phyloP scores from a whole-genome alignment of 2,329 filamentous ascomycete species.

The Alternaria arborescens region DNA sequence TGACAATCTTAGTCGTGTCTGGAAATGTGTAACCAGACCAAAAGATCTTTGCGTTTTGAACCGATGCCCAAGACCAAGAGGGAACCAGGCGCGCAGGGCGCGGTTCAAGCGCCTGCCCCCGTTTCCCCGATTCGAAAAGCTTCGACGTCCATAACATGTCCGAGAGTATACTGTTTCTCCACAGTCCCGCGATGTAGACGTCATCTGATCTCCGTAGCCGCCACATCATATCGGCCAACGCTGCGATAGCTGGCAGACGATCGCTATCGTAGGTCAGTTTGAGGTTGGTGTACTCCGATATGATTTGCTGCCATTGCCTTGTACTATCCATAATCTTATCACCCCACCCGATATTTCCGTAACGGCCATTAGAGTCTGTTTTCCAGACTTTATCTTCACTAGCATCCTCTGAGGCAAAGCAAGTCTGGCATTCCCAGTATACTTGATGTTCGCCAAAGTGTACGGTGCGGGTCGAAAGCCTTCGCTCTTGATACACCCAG shows the following conservation, averaged over 20 bases:
- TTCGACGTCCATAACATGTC: background rate
- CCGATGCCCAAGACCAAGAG: slow-evolving; percentile 4
- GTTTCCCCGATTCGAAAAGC: accelerated
- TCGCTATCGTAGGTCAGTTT: too few relatives aligned
- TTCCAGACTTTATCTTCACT: accelerated
- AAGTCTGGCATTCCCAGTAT: too few relatives aligned
- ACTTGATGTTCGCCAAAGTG: too few relatives aligned
- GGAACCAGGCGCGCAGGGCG: background rate
- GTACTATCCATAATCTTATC: too few relatives aligned
- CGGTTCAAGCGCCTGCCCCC: background rate
- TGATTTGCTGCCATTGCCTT: too few relatives aligned
- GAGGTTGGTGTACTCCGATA: too few relatives aligned
- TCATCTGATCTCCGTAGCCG: background rate
- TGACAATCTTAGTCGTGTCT: background rate
- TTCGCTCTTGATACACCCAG: too few relatives aligned
- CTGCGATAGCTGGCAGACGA: background rate
- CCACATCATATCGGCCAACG: background rate
- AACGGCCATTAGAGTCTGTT: accelerated
- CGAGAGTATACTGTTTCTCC: background rate
- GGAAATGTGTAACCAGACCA: too few relatives aligned
- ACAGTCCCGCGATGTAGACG: background rate
- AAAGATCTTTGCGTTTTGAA: background rate
- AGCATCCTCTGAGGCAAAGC: too few relatives aligned
- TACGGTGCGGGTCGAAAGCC: too few relatives aligned
- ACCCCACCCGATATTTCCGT: accelerated